Conservation (phyloP, 139 green algal species). For the Zygnema cylindricum region DNA sequence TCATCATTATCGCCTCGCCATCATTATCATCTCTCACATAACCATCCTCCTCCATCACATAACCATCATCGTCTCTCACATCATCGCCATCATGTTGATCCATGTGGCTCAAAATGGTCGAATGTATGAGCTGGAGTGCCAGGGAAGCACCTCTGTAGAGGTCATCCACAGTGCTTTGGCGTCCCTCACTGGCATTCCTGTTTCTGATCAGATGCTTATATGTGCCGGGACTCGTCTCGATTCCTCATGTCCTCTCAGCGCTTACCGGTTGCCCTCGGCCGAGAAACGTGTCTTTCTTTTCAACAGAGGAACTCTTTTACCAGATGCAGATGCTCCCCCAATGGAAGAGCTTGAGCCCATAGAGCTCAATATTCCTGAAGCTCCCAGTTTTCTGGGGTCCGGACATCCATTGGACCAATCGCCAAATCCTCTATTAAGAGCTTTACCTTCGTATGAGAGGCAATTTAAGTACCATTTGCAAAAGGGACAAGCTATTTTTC, state of each 20-base stretch:
- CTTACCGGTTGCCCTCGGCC: constrained; percentile 75
- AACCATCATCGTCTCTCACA: not conserved
- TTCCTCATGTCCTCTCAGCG: constrained; percentile 59
- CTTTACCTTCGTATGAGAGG: constrained; percentile 84
- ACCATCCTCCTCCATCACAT: not conserved
- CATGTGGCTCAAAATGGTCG: constrained; percentile 51
- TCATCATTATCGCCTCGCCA: not conserved
- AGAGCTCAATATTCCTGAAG: constrained; percentile 22
- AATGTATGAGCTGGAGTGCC: constrained; percentile 49
- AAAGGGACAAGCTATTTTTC: constrained; percentile 60
- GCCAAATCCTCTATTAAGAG: constrained; percentile 75
- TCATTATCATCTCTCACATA: not conserved
- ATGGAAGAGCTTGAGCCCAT: constrained; percentile 23
- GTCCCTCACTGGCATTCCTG: constrained; percentile 73
- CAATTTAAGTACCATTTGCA: constrained; percentile 78
- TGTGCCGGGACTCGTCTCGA: constrained; percentile 76
- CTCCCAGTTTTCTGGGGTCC: not conserved
- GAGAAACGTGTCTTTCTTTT: constrained; percentile 54
- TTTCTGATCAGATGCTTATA: constrained; percentile 85
- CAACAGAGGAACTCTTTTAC: constrained; percentile 49
- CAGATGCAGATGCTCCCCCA: constrained; percentile 15
- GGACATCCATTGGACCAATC: constrained; percentile 76
- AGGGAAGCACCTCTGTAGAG: constrained; percentile 38
- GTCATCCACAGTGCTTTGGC: constrained; percentile 79
- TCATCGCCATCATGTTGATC: not conserved